Evolutionary conservation across 2,329 filamentous ascomycete species (phyloP).

Genomic region (Pleomassaria siparia): DNA sequence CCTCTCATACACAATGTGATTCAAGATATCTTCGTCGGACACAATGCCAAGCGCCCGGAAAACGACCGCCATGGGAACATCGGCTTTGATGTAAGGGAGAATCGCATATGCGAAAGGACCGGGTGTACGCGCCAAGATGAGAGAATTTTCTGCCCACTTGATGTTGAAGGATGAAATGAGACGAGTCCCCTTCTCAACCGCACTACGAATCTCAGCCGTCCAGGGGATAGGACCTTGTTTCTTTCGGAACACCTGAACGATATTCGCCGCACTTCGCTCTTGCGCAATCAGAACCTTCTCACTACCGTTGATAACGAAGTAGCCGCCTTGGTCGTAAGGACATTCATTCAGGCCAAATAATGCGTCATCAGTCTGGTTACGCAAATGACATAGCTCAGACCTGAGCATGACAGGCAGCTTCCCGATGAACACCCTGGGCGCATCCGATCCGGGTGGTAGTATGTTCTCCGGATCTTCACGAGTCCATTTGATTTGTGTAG

Average conservation of each 20-base stretch:
- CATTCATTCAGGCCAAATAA: slow-evolving; percentile 94
- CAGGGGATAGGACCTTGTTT: slow-evolving; percentile 92
- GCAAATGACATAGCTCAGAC: slow-evolving; percentile 90
- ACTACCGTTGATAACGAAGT: slow-evolving; percentile 98
- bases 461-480: slow-evolving; percentile 49
- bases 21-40: slow-evolving; percentile 95
- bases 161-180: slow-evolving; percentile 91
- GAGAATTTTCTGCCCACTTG: slow-evolving; percentile 85
- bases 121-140: slow-evolving; percentile 74
- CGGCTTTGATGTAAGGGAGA: slow-evolving; percentile 89
- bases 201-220: slow-evolving; percentile 93
- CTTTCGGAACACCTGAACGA: slow-evolving; percentile 99
- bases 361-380: slow-evolving; percentile 78
- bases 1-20: slow-evolving; percentile 95
- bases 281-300: slow-evolving; percentile 98
- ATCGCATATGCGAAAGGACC: slow-evolving; percentile 89
- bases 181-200: slow-evolving; percentile 91
- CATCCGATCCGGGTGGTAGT: slow-evolving; percentile 50
- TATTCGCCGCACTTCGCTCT: slow-evolving; percentile 95
- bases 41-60: slow-evolving; percentile 95
- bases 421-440: slow-evolving; percentile 83
- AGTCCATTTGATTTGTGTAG: slow-evolving; percentile 49
- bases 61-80: slow-evolving; percentile 91
- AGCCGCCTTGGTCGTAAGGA: slow-evolving; percentile 96
- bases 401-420: slow-evolving; percentile 98